Percentiles rank a stretch among this genome's conserved stretches.
Conservation (phyloP, 345 rosid genomes). For the Corchorus olitorius region DNA sequence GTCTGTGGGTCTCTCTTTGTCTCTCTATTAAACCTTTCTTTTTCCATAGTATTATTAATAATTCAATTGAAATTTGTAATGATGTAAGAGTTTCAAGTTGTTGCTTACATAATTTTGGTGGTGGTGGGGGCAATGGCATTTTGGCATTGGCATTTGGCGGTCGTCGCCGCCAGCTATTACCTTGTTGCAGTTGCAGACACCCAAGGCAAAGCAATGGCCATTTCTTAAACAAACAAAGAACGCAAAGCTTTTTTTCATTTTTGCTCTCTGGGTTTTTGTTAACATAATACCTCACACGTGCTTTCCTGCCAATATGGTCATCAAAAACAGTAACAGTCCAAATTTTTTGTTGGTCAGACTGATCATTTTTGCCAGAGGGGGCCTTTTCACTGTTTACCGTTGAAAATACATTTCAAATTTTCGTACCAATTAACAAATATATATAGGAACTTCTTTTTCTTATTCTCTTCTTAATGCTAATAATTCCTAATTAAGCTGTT, state of each 20-base stretch:
- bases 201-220: not conserved
- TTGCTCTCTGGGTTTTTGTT: not conserved
- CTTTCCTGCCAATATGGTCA: slow-evolving; percentile 38
- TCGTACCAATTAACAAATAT: not conserved
- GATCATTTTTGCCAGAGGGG: not conserved
- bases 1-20: slow-evolving; percentile 18
- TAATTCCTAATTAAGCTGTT: not conserved
- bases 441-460: slow-evolving; percentile 10
- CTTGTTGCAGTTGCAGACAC: slow-evolving; percentile 21
- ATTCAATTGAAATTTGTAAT: too few species aligned
- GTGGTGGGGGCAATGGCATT: not conserved
- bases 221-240: not conserved
- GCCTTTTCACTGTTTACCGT: slow-evolving; percentile 46
- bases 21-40: not conserved
- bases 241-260: not conserved
- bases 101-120: not conserved
- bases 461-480: not conserved
- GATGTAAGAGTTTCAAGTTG: too few species aligned
- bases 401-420: slow-evolving; percentile 38
- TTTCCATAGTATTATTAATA: not conserved
- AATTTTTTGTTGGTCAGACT: slow-evolving; percentile 21
- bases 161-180: slow-evolving; percentile 37
- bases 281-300: slow-evolving; percentile 27
- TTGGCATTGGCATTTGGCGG: slow-evolving; percentile 17
- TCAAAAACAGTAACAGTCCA: slow-evolving; percentile 37